phyloP scores from a whole-genome alignment of 495 filamentous ascomycete genomes.

The Aspergillus avenaceus region DNA sequence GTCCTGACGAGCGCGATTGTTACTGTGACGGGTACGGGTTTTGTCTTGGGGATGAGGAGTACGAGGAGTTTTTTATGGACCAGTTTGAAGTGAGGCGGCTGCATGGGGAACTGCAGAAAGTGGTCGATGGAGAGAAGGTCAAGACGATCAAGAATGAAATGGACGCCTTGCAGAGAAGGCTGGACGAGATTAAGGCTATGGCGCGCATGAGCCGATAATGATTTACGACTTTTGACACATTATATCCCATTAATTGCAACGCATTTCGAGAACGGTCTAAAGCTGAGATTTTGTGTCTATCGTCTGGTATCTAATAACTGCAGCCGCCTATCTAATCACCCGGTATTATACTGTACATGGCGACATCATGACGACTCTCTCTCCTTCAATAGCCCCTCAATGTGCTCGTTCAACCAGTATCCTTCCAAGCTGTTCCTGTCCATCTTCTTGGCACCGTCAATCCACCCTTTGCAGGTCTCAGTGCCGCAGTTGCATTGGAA shows the following conservation, averaged over 20 bases:
- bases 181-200: not conserved
- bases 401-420: slow-evolving; percentile 39
- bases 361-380: not conserved
- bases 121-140: not conserved
- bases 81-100: not conserved
- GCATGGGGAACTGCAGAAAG: not conserved
- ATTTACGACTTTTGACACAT: not conserved
- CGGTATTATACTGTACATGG: no score
- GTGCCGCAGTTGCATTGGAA: slow-evolving; percentile 64
- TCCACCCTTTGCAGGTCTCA: slow-evolving; percentile 26
- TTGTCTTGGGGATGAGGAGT: not conserved
- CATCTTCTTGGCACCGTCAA: slow-evolving; percentile 33
- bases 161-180: not conserved
- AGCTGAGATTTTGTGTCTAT: not conserved
- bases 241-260: not conserved
- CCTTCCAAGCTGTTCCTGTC: slow-evolving; percentile 19
- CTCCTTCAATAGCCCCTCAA: slow-evolving; percentile 26
- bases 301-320: not conserved
- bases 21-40: slow-evolving; percentile 40
- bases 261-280: no score
- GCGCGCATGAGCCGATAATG: not conserved
- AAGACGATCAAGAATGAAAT: not conserved
- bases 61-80: not conserved
- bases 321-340: not conserved
- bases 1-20: slow-evolving; percentile 29